Conservation (phyloP, 2,329 filamentous ascomycete species). For the Diaporthe eres region DNA sequence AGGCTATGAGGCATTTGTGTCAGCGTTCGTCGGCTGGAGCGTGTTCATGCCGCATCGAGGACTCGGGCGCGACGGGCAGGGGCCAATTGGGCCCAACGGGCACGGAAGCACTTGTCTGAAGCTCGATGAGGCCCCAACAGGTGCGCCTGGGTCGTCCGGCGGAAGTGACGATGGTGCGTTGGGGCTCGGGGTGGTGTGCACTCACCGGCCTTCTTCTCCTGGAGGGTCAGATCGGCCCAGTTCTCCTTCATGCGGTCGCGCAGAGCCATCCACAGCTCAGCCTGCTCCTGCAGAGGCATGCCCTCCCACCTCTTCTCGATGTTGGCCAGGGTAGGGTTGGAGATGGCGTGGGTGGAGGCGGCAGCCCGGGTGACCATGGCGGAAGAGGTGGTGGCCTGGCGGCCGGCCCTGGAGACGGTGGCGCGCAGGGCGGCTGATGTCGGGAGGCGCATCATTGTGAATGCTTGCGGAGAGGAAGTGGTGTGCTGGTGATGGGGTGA, state of each 20-base stretch:
- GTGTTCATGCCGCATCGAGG: constrained; percentile 41
- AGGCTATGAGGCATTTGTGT: constrained; percentile 74
- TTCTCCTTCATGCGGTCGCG: constrained; percentile 98
- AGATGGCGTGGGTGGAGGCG: constrained; percentile 89
- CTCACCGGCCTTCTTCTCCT: constrained; percentile 99
- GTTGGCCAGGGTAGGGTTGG: constrained; percentile 96
- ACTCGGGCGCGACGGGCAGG: constrained; percentile 44
- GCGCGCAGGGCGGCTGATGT: constrained; percentile 66
- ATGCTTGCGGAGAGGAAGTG: constrained; percentile 26
- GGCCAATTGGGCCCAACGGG: constrained; percentile 28
- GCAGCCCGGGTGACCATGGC: constrained; percentile 63
- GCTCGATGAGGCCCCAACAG: neutral
- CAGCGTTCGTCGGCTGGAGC: constrained; percentile 47
- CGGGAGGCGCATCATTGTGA: constrained; percentile 69
- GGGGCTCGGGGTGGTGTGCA: constrained; percentile 50
- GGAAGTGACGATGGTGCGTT: neutral
- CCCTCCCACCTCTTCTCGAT: constrained; percentile 99
- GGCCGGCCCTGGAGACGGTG: constrained; percentile 57
- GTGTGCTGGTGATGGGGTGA: constrained; percentile 37
- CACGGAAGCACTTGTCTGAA: neutral
- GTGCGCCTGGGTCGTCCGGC: neutral
- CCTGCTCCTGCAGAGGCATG: constrained; percentile 98
- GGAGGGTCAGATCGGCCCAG: constrained; percentile 94
- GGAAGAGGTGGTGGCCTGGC: constrained; percentile 53
- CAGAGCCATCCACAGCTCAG: constrained; percentile 98